phyloP scores from a whole-genome alignment of 225 moss, liverwort and hornwort genomes.

The Ulota crispa region DNA sequence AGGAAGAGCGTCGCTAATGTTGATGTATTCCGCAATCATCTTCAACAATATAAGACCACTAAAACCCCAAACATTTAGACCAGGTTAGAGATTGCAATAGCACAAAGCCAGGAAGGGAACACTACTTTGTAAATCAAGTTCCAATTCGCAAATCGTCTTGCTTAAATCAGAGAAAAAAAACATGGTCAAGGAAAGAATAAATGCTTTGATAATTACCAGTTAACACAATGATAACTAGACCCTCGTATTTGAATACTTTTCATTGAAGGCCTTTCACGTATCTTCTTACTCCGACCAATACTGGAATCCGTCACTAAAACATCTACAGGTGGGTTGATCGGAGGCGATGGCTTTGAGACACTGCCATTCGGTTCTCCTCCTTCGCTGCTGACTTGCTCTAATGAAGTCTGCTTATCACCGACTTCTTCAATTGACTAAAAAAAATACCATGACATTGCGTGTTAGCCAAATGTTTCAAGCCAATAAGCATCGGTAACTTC shows the following conservation, averaged over 20 bases:
- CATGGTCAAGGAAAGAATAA: not conserved
- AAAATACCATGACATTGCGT: slow-evolving; percentile 10
- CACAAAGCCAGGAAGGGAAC: slow-evolving; percentile 4
- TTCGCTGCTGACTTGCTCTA: slow-evolving; percentile 32
- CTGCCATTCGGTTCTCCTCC: slow-evolving; percentile 60
- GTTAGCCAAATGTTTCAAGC: not conserved
- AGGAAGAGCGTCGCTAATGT: slow-evolving; percentile 91
- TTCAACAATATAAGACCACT: slow-evolving; percentile 98
- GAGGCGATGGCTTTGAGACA: slow-evolving; percentile 38
- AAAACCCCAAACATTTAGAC: slow-evolving; percentile 29
- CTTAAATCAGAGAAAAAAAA: not conserved
- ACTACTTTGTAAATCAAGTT: not conserved
- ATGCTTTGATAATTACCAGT: slow-evolving; percentile 59
- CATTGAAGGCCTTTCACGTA: slow-evolving; percentile 70
- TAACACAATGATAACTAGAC: slow-evolving; percentile 85
- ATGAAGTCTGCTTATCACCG: slow-evolving; percentile 23
- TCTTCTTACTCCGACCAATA: slow-evolving; percentile 63
- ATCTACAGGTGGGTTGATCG: slow-evolving; percentile 38
- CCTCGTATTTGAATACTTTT: slow-evolving; percentile 85
- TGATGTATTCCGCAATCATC: slow-evolving; percentile 93
- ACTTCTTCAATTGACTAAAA: slow-evolving; percentile 35
- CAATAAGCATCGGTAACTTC: not conserved
- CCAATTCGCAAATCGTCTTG: not conserved
- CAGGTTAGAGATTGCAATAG: slow-evolving; percentile 20
- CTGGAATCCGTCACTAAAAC: slow-evolving; percentile 42